phyloP scores from a whole-genome alignment of 805 yeast species.

The Kuraishia capsulata region DNA sequence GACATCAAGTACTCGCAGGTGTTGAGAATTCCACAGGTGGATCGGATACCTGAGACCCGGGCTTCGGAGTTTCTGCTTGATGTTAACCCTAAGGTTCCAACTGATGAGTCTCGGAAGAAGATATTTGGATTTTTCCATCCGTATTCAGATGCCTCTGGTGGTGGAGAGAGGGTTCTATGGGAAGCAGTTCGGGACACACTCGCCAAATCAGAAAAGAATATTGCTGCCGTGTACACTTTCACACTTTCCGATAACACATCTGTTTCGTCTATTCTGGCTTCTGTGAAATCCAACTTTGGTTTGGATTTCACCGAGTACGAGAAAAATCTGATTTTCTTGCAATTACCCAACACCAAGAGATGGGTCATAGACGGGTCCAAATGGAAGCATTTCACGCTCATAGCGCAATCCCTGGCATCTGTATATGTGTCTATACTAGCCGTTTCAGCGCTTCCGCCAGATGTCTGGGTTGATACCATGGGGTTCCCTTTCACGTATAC shows the following conservation, averaged over 20 bases:
- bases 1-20: conserved; percentile 5
- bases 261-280: conserved; percentile 13
- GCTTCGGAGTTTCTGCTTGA: conserved; percentile 1
- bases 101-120: conserved; percentile 28
- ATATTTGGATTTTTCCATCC: conserved; percentile 92
- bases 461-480: conserved; percentile 89
- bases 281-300: conserved; percentile 17
- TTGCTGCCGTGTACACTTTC: conserved; percentile 56
- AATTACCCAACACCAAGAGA: conserved; percentile 24
- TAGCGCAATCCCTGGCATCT: conserved; percentile 87
- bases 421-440: conserved; percentile 63
- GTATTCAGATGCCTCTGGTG: conserved; percentile 93
- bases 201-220: conserved; percentile 31
- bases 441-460: conserved; percentile 61
- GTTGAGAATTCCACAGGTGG: conserved; percentile 16
- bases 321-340: conserved; percentile 16
- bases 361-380: conserved; percentile 56
- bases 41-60: conserved; percentile 2
- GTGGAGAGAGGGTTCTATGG: conserved; percentile 97
- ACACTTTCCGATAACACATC: conserved; percentile 14
- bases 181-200: conserved; percentile 76
- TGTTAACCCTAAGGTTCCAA: conserved; percentile 20
- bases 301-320: conserved; percentile 7
- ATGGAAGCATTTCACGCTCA: conserved; percentile 74
- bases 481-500: conserved; percentile 89